Conservation (phyloP, 2,329 filamentous ascomycete genomes). For the Aspergillus unguis region DNA sequence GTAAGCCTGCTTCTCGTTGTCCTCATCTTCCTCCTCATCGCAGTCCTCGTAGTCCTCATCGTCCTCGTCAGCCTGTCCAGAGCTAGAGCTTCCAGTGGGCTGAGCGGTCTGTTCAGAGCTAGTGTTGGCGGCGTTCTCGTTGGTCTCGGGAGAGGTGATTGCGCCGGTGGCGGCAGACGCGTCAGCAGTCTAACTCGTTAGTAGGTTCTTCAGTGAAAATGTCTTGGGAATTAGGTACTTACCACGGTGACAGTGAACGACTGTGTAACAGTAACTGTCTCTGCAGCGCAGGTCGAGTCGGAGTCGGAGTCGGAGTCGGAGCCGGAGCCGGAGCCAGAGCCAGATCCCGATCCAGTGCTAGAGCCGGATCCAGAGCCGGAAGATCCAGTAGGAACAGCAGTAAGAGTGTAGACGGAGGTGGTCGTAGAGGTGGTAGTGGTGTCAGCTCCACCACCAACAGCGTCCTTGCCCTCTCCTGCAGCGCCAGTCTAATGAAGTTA, state of each 20-base stretch:
- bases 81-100: not conserved
- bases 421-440: slow-evolving; percentile 28
- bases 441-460: slow-evolving; percentile 26
- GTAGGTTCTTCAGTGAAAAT: not conserved
- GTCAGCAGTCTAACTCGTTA: slow-evolving; percentile 13
- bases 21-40: slow-evolving; percentile 1
- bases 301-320: slow-evolving; percentile 2
- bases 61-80: not conserved
- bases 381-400: slow-evolving; percentile 3
- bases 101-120: slow-evolving; percentile 2
- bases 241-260: slow-evolving; percentile 34
- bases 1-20: not conserved
- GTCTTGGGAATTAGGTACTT: slow-evolving; percentile 15
- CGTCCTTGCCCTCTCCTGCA: not conserved
- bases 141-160: slow-evolving; percentile 11
- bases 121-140: not conserved
- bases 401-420: slow-evolving; percentile 14
- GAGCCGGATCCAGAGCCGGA: not conserved
- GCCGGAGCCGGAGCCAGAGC: slow-evolving; percentile 5
- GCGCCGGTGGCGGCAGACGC: slow-evolving; percentile 3
- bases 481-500: slow-evolving; percentile 5
- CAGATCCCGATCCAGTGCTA: not conserved
- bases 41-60: not conserved
- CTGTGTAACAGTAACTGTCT: slow-evolving; percentile 32
- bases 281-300: slow-evolving; percentile 12